Evolutionary conservation across 768 basidiomycete species (phyloP).

Genomic region (Tylopilus balloui): DNA sequence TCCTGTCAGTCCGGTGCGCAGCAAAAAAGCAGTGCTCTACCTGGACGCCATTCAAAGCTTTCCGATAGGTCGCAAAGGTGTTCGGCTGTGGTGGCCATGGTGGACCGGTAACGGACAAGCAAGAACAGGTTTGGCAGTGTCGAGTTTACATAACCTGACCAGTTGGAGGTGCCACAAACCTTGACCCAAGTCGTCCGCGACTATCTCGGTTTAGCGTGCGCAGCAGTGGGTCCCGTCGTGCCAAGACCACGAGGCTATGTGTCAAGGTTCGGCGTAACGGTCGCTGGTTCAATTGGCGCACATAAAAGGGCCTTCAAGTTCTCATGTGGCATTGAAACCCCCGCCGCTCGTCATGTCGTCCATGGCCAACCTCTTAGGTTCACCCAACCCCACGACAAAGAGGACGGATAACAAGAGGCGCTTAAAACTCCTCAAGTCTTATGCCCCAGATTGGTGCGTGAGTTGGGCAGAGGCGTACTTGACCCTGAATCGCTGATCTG

Average conservation of each 20-base stretch:
- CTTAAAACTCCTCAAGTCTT: conserved; percentile 51
- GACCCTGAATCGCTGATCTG: neutral
- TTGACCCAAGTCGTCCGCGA: no score
- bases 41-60: conserved; percentile 49
- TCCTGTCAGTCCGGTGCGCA: conserved; percentile 2
- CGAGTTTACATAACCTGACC: no score
- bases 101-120: neutral
- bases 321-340: no score
- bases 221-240: no score
- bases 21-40: conserved; percentile 28
- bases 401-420: conserved; percentile 26
- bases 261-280: no score
- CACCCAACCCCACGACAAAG: conserved; percentile 7
- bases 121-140: no score
- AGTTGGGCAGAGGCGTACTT: neutral
- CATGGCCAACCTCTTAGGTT: conserved; percentile 5
- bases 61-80: conserved; percentile 11
- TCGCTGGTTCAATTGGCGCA: neutral
- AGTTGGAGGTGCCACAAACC: neutral
- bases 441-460: conserved; percentile 73
- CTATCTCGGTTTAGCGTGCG: no score
- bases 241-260: no score
- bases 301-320: no score
- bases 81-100: conserved; percentile 20
- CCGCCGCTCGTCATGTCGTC: conserved; percentile 17